Conservation (phyloP, 2,329 filamentous ascomycete genomes). For the Sporothrix phasma region DNA sequence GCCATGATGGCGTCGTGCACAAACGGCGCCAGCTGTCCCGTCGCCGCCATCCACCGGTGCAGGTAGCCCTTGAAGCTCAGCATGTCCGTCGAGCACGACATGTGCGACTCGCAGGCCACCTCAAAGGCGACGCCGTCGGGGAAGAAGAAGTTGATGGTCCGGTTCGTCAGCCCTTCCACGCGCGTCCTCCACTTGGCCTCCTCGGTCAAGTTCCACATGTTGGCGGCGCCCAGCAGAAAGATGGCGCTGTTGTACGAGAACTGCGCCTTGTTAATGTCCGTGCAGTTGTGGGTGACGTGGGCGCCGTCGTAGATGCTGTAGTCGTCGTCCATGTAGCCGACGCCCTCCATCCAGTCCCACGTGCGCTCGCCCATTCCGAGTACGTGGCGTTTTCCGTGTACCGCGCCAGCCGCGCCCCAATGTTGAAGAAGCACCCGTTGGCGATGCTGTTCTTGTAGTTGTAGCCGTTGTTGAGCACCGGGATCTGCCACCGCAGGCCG, state of each 20-base stretch:
- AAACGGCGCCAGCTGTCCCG: conserved; percentile 40
- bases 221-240: conserved; percentile 44
- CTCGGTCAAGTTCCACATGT: conserved; percentile 43
- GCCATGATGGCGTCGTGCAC: conserved; percentile 34
- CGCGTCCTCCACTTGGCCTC: conserved; percentile 34
- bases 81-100: conserved; percentile 48
- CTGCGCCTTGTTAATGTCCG: conserved; percentile 39
- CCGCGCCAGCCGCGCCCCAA: conserved; percentile 48
- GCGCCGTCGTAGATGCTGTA: conserved; percentile 53
- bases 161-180: conserved; percentile 37
- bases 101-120: conserved; percentile 42
- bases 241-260: conserved; percentile 48
- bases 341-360: conserved; percentile 45
- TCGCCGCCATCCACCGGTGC: conserved; percentile 41
- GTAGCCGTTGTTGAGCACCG: conserved; percentile 51
- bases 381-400: conserved; percentile 51
- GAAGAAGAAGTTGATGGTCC: conserved; percentile 37
- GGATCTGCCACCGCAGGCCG: conserved; percentile 59
- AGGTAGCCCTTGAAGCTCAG: conserved; percentile 48
- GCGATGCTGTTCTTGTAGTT: conserved; percentile 48
- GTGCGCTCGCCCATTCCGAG: conserved; percentile 43
- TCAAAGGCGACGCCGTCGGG: conserved; percentile 40
- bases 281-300: conserved; percentile 41
- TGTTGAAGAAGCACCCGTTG: conserved; percentile 41
- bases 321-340: conserved; percentile 42